Evolutionary conservation across 768 basidiomycete species (phyloP), one percentile per base, ranked within the genome.

Genomic region (Termitomyces sp.): DNA sequence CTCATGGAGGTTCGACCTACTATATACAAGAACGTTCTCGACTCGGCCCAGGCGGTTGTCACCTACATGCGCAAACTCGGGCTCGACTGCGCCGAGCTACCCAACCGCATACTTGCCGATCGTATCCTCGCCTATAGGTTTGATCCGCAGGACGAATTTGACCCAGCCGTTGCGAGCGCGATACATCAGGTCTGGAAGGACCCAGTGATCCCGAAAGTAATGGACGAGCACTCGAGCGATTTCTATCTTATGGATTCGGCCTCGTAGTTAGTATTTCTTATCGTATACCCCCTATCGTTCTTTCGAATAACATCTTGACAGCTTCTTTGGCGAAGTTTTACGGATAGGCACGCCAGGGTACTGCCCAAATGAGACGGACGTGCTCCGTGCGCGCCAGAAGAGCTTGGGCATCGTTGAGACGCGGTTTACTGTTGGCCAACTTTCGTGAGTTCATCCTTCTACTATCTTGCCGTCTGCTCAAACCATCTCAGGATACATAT

Each of bases 351-450:
- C 81, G 1, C 78, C 83, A 0, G 85, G 82, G n/a, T 98, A 95
- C 66, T 74, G 88, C 0, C 95, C 95, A 0, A 89, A 86, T 19
- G 89, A 91, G 65, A 85, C 81, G 7, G 95, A 98, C 66, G 89
- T 96, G 2, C 75, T 98, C 27, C 78, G 92, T 25, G 91, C 92
- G n/a, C 82, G 93, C 61, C 84, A 85, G 56, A 95, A 95, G 76
- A 92, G 86, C 54, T 86, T 89, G 3, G 94, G 94, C 17, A 95
- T 98, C 63, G 86, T 85, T 5, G 94, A 98, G 72, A 97, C 94
- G 6, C 72, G 87, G 65, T 91, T 91, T 56, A 77, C 76, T 12
- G 82, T 90, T 79, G 89, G 87, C 3, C 81, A 77, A 48, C 67
- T 84, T 6, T 80, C 81, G 81, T 84, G 62, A 46, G 79, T 78